Evolutionary conservation across 495 filamentous ascomycete genomes (phyloP).

Genomic region (Jackrogersella minutella): DNA sequence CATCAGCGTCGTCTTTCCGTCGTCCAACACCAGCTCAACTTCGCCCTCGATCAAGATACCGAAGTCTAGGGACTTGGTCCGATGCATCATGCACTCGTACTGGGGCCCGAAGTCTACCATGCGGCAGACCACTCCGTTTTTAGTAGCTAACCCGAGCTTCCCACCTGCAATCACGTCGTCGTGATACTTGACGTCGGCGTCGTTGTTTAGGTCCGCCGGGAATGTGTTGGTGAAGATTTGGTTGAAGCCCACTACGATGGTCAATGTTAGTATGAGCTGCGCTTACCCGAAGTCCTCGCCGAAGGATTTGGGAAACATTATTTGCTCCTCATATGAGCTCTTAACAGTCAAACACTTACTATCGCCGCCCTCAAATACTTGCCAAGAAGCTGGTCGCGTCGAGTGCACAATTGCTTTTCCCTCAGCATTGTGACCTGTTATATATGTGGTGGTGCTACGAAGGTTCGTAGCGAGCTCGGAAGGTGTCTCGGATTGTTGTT

Average conservation of each 20-base stretch:
- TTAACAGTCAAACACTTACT: conserved; percentile 25
- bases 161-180: conserved; percentile 42
- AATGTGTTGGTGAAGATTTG: conserved; percentile 63
- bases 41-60: conserved; percentile 79
- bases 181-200: conserved; percentile 60
- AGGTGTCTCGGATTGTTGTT: conserved; percentile 4
- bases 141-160: conserved; percentile 55
- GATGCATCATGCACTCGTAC: conserved; percentile 67
- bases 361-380: conserved; percentile 28
- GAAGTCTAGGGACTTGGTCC: conserved; percentile 77
- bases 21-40: conserved; percentile 69
- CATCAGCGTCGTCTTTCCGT: conserved; percentile 63
- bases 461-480: conserved; percentile 43
- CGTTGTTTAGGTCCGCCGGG: conserved; percentile 59
- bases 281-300: neutral
- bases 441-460: conserved; percentile 47
- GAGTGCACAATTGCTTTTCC: conserved; percentile 51
- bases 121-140: conserved; percentile 64
- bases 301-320: no score
- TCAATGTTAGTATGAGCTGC: neutral
- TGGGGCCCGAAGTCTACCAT: conserved; percentile 68
- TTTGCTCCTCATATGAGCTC: no score
- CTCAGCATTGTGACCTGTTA: conserved; percentile 50
- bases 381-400: conserved; percentile 38
- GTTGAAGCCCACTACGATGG: conserved; percentile 33